Conservation (phyloP, 2,329 filamentous ascomycete genomes). For the Plenodomus lindquistii region DNA sequence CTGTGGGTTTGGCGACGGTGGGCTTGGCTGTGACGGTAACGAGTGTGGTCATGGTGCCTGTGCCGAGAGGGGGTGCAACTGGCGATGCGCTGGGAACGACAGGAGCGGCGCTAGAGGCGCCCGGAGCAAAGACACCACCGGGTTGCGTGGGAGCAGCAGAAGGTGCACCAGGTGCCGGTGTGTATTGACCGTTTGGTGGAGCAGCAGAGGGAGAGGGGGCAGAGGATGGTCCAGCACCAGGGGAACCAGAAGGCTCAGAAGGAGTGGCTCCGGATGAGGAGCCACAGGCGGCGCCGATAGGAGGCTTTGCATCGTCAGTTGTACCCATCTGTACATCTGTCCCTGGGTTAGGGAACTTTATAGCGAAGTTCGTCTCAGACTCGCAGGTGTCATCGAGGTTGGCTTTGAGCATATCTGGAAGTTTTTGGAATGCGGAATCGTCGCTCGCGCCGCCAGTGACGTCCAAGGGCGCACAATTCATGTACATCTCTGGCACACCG, state of each 20-base stretch:
- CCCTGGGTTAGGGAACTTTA: constrained; percentile 70
- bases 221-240: constrained; percentile 7
- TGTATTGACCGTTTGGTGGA: neutral
- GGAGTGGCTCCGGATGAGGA: constrained; percentile 21
- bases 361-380: constrained; percentile 57
- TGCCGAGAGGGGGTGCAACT: constrained; percentile 14
- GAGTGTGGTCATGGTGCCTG: constrained; percentile 31
- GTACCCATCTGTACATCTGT: constrained; percentile 53
- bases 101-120: constrained; percentile 23
- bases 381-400: constrained; percentile 65
- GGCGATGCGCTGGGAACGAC: constrained; percentile 9
- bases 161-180: constrained; percentile 3
- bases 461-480: constrained; percentile 83
- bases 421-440: constrained; percentile 59
- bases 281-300: constrained; percentile 26
- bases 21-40: constrained; percentile 30
- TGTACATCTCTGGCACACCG: constrained; percentile 83
- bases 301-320: constrained; percentile 18
- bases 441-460: constrained; percentile 61
- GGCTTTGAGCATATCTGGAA: constrained; percentile 75
- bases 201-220: constrained; percentile 9
- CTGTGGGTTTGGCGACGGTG: constrained; percentile 15
- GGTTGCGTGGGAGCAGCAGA: constrained; percentile 21
- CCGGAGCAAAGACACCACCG: constrained; percentile 39
- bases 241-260: constrained; percentile 14